Percentiles rank a stretch among this genome's conserved stretches.
These are phyloP conservation scores for Millerozyma miso DNA, from an alignment of 805 yeast genomes.

Conservation along the genomic window DNA sequence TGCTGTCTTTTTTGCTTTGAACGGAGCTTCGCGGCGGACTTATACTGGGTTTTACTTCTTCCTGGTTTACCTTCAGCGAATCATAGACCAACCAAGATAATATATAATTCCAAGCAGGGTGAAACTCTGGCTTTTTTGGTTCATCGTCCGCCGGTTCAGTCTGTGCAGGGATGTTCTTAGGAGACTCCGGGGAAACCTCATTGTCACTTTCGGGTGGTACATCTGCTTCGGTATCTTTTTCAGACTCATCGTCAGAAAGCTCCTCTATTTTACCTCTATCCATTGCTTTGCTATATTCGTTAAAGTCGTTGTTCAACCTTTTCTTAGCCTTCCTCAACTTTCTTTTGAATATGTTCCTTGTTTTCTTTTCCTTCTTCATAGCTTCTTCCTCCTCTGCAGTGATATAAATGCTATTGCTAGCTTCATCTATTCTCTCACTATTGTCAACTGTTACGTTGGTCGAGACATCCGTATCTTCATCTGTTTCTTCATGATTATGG, in stretches of 20 bases:
- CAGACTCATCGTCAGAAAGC: not conserved
- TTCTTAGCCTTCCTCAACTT: conserved; percentile 20
- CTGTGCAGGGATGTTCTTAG: not conserved
- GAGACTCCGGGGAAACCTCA: not conserved
- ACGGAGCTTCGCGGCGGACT: not conserved
- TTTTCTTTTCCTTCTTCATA: conserved; percentile 13
- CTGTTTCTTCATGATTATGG: conserved; percentile 8
- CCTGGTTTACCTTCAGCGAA: not conserved
- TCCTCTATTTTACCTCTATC: not conserved
- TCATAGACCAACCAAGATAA: conserved; percentile 35
- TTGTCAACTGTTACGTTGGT: conserved; percentile 10
- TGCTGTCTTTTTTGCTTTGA: not conserved
- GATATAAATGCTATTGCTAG: conserved; percentile 3
- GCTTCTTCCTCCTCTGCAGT: conserved; percentile 9
- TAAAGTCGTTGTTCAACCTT: conserved; percentile 15
- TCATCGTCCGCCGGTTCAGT: not conserved
- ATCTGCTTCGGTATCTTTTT: too few relatives aligned
- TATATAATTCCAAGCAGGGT: conserved; percentile 35
- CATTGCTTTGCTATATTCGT: not conserved
- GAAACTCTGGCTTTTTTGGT: conserved; percentile 16
- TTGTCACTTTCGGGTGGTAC: not conserved
- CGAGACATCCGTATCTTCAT: conserved; percentile 2
- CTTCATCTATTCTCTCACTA: conserved; percentile 12
- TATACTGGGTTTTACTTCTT: not conserved
- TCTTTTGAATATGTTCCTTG: conserved; percentile 13